These are phyloP conservation scores for Suillus americanus DNA, from an alignment of 768 basidiomycete species.

Conservation along the genomic window DNA sequence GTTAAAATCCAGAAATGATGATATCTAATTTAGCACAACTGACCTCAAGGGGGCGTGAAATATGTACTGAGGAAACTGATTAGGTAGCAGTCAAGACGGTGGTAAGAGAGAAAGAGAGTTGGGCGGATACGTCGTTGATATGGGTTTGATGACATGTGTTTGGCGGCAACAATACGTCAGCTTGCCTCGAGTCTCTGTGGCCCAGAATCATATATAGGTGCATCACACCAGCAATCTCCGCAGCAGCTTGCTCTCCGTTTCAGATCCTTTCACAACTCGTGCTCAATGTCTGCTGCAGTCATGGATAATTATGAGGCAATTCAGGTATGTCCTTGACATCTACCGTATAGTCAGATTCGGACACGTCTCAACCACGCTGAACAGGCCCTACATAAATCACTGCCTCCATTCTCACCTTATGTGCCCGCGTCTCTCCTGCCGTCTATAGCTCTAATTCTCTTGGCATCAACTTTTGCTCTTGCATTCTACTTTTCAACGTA, in stretches of 20 bases:
- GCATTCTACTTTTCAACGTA: constrained; percentile 91
- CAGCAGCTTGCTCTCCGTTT: constrained; percentile 8
- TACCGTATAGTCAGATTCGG: not conserved
- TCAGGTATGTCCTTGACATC: constrained; percentile 41
- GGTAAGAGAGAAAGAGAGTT: constrained; percentile 24
- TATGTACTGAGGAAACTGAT: constrained; percentile 11
- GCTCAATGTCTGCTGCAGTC: constrained; percentile 20
- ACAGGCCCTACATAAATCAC: constrained; percentile 61
- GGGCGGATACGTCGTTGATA: constrained; percentile 35
- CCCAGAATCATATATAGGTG: constrained; percentile 8
- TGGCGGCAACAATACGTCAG: constrained; percentile 50
- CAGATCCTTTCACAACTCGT: constrained; percentile 6
- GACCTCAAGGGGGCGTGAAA: constrained; percentile 15
- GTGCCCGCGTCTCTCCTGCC: constrained; percentile 70
- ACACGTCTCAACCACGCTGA: constrained; percentile 10
- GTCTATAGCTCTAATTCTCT: constrained; percentile 69
- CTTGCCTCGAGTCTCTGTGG: constrained; percentile 13
- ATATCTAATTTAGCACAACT: constrained; percentile 7
- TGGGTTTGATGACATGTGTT: constrained; percentile 65
- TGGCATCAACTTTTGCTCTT: constrained; percentile 76
- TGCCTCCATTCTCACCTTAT: constrained; percentile 71
- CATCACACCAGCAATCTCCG: constrained; percentile 1
- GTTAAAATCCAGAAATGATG: not conserved
- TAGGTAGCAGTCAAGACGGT: constrained; percentile 16
- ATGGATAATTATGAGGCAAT: constrained; percentile 59